phyloP scores from a whole-genome alignment of 306 rosid species.

The Vicia faba region DNA sequence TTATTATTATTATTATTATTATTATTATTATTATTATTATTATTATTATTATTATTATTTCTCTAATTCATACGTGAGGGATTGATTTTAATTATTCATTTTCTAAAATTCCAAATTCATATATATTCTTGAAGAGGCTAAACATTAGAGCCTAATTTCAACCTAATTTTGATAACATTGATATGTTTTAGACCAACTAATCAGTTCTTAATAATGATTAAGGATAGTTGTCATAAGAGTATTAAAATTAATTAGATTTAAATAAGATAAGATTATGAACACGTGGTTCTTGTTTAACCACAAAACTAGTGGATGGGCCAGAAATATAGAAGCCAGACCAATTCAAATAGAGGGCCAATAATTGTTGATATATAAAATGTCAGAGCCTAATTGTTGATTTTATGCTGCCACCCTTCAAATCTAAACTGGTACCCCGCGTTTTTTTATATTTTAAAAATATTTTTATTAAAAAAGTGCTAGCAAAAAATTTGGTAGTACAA shows the following conservation, averaged over 20 bases:
- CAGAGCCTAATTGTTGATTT: too few species aligned
- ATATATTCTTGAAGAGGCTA: constrained; percentile 12
- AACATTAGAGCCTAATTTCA: constrained; percentile 29
- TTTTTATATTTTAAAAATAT: too few species aligned
- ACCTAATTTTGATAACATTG: constrained; percentile 23
- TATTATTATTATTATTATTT: background rate
- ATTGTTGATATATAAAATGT: too few species aligned
- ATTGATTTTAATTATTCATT: constrained; percentile 24
- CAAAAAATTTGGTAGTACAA: too few species aligned
- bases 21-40: background rate
- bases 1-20: too few species aligned
- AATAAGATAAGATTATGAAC: constrained; percentile 7
- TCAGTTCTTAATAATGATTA: background rate
- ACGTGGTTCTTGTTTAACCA: constrained; percentile 18
- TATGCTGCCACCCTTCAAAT: too few species aligned
- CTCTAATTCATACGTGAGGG: constrained; percentile 23
- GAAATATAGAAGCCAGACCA: too few species aligned
- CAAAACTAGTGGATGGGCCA: background rate
- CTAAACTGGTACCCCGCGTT: too few species aligned
- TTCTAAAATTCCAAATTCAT: background rate
- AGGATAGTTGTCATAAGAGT: background rate
- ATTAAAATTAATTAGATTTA: too few species aligned
- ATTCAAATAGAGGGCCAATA: too few species aligned
- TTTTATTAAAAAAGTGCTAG: too few species aligned
- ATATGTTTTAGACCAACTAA: constrained; percentile 27